phyloP scores from a whole-genome alignment of 1,284 basidiomycete genomes.

The Xerocomus subilludens region DNA sequence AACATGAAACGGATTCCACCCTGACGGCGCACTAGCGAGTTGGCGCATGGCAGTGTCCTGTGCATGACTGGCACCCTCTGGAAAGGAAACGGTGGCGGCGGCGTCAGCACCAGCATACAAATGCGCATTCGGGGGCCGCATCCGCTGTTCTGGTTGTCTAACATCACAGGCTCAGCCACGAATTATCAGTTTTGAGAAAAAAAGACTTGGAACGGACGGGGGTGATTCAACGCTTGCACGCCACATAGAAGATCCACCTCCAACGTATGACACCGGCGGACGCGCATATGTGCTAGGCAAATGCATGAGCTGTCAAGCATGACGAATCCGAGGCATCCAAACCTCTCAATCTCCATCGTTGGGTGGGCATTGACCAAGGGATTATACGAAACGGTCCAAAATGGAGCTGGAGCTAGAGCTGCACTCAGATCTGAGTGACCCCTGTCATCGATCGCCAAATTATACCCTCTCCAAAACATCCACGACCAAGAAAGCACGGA shows the following conservation, averaged over 20 bases:
- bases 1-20: background rate
- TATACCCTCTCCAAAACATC: no score
- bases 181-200: background rate
- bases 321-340: background rate
- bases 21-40: background rate
- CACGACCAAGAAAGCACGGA: background rate
- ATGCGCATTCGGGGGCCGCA: conserved; percentile 9
- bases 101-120: conserved; percentile 1
- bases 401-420: no score
- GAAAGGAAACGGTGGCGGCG: background rate
- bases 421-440: no score
- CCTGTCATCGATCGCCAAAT: no score
- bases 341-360: conserved; percentile 28
- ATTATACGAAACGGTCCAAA: no score
- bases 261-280: background rate
- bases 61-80: background rate
- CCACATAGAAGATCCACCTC: background rate
- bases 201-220: conserved; percentile 22
- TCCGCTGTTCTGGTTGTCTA: conserved; percentile 16
- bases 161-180: conserved; percentile 15
- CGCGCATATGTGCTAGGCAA: conserved; percentile 20
- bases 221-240: background rate
- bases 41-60: background rate
- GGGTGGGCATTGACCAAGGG: background rate
- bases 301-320: conserved; percentile 16